Conservation (phyloP, 257 asterid genomes). For the Misopates orontium region DNA sequence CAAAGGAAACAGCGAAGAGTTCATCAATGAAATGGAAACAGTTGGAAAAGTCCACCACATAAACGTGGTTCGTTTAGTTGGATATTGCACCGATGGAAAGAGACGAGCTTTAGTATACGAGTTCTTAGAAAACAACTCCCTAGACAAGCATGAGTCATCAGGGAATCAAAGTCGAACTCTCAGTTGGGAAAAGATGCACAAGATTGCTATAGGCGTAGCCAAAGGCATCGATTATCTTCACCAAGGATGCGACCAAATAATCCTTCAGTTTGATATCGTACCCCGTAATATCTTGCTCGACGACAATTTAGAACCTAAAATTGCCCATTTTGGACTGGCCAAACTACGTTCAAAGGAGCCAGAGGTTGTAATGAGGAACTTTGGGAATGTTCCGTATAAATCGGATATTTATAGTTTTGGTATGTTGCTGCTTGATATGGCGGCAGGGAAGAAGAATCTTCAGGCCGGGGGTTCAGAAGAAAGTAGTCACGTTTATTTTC, state of each 20-base stretch:
- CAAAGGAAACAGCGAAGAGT: slow-evolving; percentile 67
- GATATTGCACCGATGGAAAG: slow-evolving; percentile 74
- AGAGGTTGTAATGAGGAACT: slow-evolving; percentile 60
- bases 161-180: slow-evolving; percentile 38
- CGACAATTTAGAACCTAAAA: slow-evolving; percentile 60
- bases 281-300: slow-evolving; percentile 69
- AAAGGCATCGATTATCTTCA: slow-evolving; percentile 72
- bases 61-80: slow-evolving; percentile 68
- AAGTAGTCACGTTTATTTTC: slow-evolving; percentile 53
- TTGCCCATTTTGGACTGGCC: slow-evolving; percentile 75
- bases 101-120: slow-evolving; percentile 64
- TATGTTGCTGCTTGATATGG: slow-evolving; percentile 72
- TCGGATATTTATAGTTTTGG: slow-evolving; percentile 75
- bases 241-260: slow-evolving; percentile 71
- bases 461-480: slow-evolving; percentile 26
- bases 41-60: slow-evolving; percentile 71
- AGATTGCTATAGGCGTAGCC: slow-evolving; percentile 57
- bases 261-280: slow-evolving; percentile 71
- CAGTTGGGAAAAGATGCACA: slow-evolving; percentile 60
- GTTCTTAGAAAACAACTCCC: slow-evolving; percentile 59
- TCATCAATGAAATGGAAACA: slow-evolving; percentile 68
- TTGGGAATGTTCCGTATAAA: slow-evolving; percentile 64
- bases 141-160: slow-evolving; percentile 46
- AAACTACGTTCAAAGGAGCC: slow-evolving; percentile 64
- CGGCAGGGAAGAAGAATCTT: slow-evolving; percentile 54